Base-by-base conservation (phyloP, 2,329 filamentous ascomycete genomes). In the Cladophialophora immunda region DNA sequence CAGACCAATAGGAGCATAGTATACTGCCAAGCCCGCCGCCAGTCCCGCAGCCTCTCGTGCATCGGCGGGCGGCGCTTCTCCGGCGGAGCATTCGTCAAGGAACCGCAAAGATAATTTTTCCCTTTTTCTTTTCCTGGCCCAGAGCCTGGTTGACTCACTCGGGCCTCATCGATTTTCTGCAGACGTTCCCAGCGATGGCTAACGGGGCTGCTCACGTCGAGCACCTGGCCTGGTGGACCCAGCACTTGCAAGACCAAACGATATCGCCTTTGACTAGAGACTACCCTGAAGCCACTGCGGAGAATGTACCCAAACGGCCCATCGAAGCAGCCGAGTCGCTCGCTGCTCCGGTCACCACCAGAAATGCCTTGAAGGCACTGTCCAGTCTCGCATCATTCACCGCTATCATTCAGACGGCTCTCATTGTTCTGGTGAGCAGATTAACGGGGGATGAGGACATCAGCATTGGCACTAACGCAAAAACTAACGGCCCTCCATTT, bases 381-480 rank as follows among this genome's bases (percentile, higher is more conserved):
- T 73, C 77, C 41, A 67, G 75, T 60, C 67, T 78, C 32, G 71
- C 75, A 19, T 77, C 79, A 3, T 68, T 74, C 0, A 81, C 82
- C 60, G 79, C 77, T 2, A 74, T 81, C 47, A 75, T 83, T 55
- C 71, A 83, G 66, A 77, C 81, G 25, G 80, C 81, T 22, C 80
- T 81, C 55, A 75, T 81, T 2, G 75, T 81, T 58, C 74, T 83
- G 53, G 80, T 81, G 25, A 78, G 78, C 67, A 79, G 81, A 66
- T 73, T 83, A 70, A 83, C 81, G 15, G 82, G 81, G 19, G 81
- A 83, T 66, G 82, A 83, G 68, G 81, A 83, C 70, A 82, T 83
- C 67, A 79, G 80, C 36, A 75, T 83, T 62, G 81, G 79, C 38
- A 82, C 81, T 53, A 82, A 79, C 65, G 74, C 76, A 13, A 76